Conservation (phyloP, 768 basidiomycete genomes). For the Lactifluus piperatus region DNA sequence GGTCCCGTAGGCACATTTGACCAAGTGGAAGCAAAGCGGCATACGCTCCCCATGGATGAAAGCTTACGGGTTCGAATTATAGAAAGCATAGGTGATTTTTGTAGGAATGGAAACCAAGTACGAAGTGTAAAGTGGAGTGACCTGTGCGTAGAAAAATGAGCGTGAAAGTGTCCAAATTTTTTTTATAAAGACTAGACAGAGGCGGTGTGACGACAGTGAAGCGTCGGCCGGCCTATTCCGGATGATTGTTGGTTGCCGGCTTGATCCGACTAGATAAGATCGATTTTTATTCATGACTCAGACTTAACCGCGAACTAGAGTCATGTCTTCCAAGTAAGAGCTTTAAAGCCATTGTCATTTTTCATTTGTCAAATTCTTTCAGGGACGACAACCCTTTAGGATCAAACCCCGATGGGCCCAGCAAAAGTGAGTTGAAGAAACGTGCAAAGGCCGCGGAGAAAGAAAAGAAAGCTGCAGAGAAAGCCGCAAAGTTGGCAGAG, state of each 20-base stretch:
- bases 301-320: background rate
- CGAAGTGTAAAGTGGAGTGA: slow-evolving; percentile 20
- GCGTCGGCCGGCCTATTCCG: background rate
- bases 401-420: slow-evolving; percentile 39
- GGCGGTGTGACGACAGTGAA: background rate
- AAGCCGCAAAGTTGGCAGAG: slow-evolving; percentile 70
- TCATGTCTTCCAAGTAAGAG: slow-evolving; percentile 15
- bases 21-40: slow-evolving; percentile 62
- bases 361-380: background rate
- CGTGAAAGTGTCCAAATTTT: slow-evolving; percentile 10
- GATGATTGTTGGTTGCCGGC: background rate
- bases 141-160: slow-evolving; percentile 2
- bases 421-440: slow-evolving; percentile 89
- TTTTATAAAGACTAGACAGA: background rate
- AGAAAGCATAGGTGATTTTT: slow-evolving; percentile 33
- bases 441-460: slow-evolving; percentile 87
- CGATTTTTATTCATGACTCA: background rate
- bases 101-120: slow-evolving; percentile 22
- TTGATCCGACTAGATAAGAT: slow-evolving; percentile 13
- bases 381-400: background rate
- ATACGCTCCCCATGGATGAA: slow-evolving; percentile 34
- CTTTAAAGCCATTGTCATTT: background rate
- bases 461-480: slow-evolving; percentile 80
- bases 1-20: slow-evolving; percentile 77
- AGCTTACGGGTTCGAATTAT: slow-evolving; percentile 38